A percentile compares a stretch with the other conserved stretches of the same genome.
phyloP scores from a whole-genome alignment of 805 yeast species.

The Candida wancherniae region DNA sequence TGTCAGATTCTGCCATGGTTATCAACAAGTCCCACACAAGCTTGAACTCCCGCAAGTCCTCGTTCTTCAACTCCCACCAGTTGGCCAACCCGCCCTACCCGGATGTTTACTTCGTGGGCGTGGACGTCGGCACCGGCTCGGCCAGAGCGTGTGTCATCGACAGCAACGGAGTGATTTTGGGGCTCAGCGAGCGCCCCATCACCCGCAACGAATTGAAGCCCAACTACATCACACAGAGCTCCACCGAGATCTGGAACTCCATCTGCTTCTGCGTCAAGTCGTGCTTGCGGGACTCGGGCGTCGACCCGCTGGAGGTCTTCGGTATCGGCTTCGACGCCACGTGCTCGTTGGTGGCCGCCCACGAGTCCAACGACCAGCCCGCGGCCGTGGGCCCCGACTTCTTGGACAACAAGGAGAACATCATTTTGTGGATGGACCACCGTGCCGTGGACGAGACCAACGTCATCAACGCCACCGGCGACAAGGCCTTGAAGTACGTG shows the following conservation, averaged over 20 bases:
- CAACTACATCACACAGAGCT: conserved; percentile 76
- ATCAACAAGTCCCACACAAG: conserved; percentile 35
- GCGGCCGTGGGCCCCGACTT: conserved; percentile 93
- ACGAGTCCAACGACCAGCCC: conserved; percentile 61
- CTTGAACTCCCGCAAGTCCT: conserved; percentile 36
- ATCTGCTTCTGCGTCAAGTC: conserved; percentile 78
- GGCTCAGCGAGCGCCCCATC: conserved; percentile 74
- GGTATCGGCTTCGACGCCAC: conserved; percentile 98
- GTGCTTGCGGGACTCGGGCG: conserved; percentile 68
- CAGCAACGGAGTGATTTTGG: conserved; percentile 72
- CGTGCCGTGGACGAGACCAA: conserved; percentile 81
- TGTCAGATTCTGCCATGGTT: too few species aligned
- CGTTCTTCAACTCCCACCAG: conserved; percentile 32
- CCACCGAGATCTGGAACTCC: conserved; percentile 87
- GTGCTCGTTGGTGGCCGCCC: conserved; percentile 83
- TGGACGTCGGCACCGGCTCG: conserved; percentile 96
- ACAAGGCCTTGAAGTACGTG: conserved; percentile 79
- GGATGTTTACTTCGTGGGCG: conserved; percentile 64
- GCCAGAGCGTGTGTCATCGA: conserved; percentile 93
- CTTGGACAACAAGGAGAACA: conserved; percentile 64
- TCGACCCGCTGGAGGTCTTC: conserved; percentile 60
- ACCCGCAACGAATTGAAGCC: conserved; percentile 72
- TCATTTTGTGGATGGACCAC: conserved; percentile 98
- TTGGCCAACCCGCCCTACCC: conserved; percentile 38
- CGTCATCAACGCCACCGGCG: conserved; percentile 74